These are phyloP conservation scores for Colletotrichum limetticola DNA, from an alignment of 2,329 filamentous ascomycete species.

Conservation along the genomic window DNA sequence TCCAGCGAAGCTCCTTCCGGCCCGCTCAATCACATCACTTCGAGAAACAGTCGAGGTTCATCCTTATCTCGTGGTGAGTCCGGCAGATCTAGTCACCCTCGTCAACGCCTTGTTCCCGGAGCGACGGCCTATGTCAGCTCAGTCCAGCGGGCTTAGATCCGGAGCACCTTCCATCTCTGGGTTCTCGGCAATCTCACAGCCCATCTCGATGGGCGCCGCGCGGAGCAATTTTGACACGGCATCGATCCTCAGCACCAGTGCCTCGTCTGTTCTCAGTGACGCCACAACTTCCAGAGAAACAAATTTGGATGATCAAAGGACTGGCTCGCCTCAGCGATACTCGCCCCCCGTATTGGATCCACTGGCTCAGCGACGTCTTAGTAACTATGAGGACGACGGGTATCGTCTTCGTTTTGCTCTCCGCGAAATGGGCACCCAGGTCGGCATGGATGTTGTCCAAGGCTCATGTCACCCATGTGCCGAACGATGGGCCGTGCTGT, in stretches of 20 bases:
- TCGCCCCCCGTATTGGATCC: constrained; percentile 63
- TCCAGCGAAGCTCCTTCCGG: constrained; percentile 72
- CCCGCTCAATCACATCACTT: constrained; percentile 77
- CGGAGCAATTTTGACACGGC: constrained; percentile 72
- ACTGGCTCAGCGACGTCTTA: constrained; percentile 54
- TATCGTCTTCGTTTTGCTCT: constrained; percentile 74
- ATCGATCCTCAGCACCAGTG: constrained; percentile 78
- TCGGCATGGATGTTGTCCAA: constrained; percentile 72
- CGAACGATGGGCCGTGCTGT: constrained; percentile 85
- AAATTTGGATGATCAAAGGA: constrained; percentile 65
- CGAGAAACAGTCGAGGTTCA: constrained; percentile 82
- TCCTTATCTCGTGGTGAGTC: constrained; percentile 82
- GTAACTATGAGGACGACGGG: constrained; percentile 72
- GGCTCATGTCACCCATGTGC: constrained; percentile 82
- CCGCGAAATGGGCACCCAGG: constrained; percentile 75
- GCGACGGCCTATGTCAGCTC: constrained; percentile 70
- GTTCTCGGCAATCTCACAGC: constrained; percentile 75
- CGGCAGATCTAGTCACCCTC: constrained; percentile 81
- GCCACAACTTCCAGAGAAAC: constrained; percentile 73
- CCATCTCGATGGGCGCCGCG: constrained; percentile 68
- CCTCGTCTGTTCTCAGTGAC: constrained; percentile 78
- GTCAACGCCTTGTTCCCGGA: constrained; percentile 88
- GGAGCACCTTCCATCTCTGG: constrained; percentile 75
- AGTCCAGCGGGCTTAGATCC: constrained; percentile 71
- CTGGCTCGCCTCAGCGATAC: constrained; percentile 62